Base-by-base conservation (phyloP, 495 filamentous ascomycete species). In the Penicillium riverlandense region DNA sequence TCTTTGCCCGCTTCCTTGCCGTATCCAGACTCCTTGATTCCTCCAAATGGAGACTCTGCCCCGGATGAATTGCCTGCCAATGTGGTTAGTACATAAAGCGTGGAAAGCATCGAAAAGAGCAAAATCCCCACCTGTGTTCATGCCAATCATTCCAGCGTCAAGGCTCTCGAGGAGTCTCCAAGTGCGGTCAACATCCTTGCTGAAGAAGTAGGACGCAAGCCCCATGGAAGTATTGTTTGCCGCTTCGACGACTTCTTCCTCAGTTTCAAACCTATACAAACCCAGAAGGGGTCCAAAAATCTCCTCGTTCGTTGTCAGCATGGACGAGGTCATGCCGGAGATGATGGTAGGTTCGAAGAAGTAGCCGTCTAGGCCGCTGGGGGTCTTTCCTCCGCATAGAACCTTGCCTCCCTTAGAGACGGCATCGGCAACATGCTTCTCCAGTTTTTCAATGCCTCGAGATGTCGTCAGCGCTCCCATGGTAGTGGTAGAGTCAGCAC, bases 281-380 rank as follows among this genome's bases (percentile, higher is more conserved):
- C 39, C 53, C 1, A 47, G 38, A 29, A 67, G 15, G 1, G 62
- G 63, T 6, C 50, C 62, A 43, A 65, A 65, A 1, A 46, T 59
- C 47, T 65, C 62, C 39, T 61, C 53, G 9, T 36, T 33, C 9
- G 44, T 41, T 22, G 38, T 29, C 11, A 43, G 6, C 69, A 74
- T 70, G 11, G 48, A 53, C 11, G 64, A 44, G n/a, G 73, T 82
- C 79, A 86, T 83, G n/a, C 69, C 78, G 0, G 71, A 75, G 27
- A 90, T 70, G 30, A 90, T 77, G 0, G 85, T 88, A 12, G 81
- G 81, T 56, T 81, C 69, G 57, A 76, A 84, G 66, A 86, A 88
- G 31, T 55, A 39, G 7, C 42, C 41, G 6, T 14, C 41, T 4
- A 40, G 37, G 11, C 34, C 16, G 10, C 10, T 29, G 12, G 11